Evolutionary conservation across 2,329 filamentous ascomycete genomes (phyloP).

Genomic region (Arthrobotrys musiformis): DNA sequence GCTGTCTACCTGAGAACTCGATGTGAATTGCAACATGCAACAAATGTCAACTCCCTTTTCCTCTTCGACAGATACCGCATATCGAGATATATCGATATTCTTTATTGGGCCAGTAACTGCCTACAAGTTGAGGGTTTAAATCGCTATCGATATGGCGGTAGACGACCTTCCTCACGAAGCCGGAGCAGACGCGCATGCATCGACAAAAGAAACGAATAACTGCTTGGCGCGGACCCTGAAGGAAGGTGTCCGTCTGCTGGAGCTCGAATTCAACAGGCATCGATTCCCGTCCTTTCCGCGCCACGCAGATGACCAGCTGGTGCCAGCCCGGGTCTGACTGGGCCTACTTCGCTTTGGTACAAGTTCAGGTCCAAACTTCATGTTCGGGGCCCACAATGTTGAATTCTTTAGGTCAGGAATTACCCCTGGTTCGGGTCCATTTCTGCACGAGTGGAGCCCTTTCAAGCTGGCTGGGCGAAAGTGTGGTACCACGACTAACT

Average conservation of each 20-base stretch:
- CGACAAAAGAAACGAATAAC: not conserved
- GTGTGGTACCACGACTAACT: not conserved
- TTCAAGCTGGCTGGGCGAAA: not conserved
- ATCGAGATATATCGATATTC: too few relatives aligned
- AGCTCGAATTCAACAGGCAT: conserved; percentile 19
- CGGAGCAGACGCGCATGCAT: not conserved
- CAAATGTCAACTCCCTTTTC: not conserved
- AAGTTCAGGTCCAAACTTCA: not conserved
- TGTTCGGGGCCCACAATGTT: not conserved
- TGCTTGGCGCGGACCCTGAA: conserved; percentile 17
- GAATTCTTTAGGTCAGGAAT: too few relatives aligned
- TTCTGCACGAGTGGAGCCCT: conserved; percentile 6
- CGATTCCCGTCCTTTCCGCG: conserved; percentile 45
- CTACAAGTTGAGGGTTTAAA: not conserved
- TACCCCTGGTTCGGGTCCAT: not conserved
- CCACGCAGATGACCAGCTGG: conserved; percentile 16
- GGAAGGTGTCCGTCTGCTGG: conserved; percentile 11
- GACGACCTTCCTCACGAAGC: not conserved
- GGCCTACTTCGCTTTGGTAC: conserved; percentile 12
- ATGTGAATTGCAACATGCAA: not conserved
- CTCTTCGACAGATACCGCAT: too few relatives aligned
- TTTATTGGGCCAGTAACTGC: not conserved
- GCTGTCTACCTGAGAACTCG: not conserved
- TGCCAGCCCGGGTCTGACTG: too few relatives aligned
- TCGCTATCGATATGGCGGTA: not conserved